Evolutionary conservation across 176 grass and related monocot species (phyloP), one percentile per base, ranked within the genome.

Genomic region (Eragrostis curvula): DNA sequence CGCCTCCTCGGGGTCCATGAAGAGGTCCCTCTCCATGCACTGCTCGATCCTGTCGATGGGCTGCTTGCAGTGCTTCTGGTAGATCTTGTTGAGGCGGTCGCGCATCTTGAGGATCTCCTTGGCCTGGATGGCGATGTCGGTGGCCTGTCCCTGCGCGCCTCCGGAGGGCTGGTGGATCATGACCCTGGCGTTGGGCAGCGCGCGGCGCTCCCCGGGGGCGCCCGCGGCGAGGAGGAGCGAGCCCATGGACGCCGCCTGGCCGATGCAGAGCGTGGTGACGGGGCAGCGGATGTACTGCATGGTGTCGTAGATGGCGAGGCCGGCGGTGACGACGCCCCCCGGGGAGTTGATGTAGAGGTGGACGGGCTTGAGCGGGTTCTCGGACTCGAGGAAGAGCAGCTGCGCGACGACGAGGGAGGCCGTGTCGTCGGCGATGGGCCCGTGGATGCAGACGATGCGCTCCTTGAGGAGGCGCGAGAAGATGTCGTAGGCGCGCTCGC

Each of bases 101-200:
- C 95, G 90, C 63, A 91, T 75, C 88, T 93, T 94, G 71, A 98
- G 82, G 55, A 98, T 98, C 82, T 98, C 92, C 86, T 95, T 89
- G 79, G 92, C 95, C 55, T 98, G 95, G 85, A 98, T 98, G 73
- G 81, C 90, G 41, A 98, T 89, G 66, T 98, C 92, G 12, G 88
- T 36, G 44, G 95, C 95, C 84, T 93, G 88, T 0, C 95, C 95
- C 72, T 91, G 89, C 6, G 86, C 84, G 2, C 95, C 92, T 0
- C 95, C 95, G 0, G 95, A 98, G 17, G 96, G 96, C 85, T 99
- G 96, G 87, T 96, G 92, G 82, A 99, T 88, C 96, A 96, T 99
- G 88, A 99, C 85, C 66, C 93, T 82, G 0, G 96, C 89, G 88
- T 99, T 95, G 70, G 93, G 96, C 32, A 99, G 91, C 27, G 92